phyloP scores from a whole-genome alignment of 257 asterid species.

The Eustoma russellianum region DNA sequence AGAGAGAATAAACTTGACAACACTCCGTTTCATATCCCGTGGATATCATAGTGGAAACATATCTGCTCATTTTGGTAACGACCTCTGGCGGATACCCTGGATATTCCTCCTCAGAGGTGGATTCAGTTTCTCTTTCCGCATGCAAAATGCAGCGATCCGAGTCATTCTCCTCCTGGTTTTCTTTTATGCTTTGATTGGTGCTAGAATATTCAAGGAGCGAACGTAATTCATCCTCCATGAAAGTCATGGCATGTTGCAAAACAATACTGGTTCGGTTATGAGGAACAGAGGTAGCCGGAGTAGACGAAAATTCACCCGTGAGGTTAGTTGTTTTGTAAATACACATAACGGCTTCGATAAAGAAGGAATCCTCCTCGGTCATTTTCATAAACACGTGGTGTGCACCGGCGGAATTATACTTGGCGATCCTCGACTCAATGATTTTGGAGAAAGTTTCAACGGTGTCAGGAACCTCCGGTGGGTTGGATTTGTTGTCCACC shows the following conservation, averaged over 20 bases:
- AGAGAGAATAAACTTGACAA: constrained; percentile 50
- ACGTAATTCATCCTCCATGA: constrained; percentile 66
- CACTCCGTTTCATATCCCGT: constrained; percentile 70
- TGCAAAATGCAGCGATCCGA: constrained; percentile 9
- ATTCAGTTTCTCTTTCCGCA: not conserved
- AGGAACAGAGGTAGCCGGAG: constrained; percentile 18
- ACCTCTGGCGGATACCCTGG: constrained; percentile 35
- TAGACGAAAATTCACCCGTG: constrained; percentile 33
- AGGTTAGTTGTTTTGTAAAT: constrained; percentile 37
- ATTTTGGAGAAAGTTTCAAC: constrained; percentile 31
- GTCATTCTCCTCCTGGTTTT: constrained; percentile 13
- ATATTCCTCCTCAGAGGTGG: constrained; percentile 21
- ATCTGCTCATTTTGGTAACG: constrained; percentile 36
- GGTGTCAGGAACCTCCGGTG: constrained; percentile 33
- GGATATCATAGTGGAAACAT: constrained; percentile 51
- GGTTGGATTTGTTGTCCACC: constrained; percentile 31
- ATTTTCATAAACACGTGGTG: constrained; percentile 18
- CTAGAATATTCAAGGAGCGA: constrained; percentile 39
- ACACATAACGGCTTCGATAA: constrained; percentile 48
- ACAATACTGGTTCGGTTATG: constrained; percentile 42
- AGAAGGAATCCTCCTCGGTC: constrained; percentile 39
- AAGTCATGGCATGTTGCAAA: constrained; percentile 61
- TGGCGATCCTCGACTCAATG: constrained; percentile 39
- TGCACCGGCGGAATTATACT: constrained; percentile 19
- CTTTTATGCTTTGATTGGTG: constrained; percentile 23